Evolutionary conservation across 2,329 filamentous ascomycete species (phyloP).

Genomic region (Bipolaris cookei): DNA sequence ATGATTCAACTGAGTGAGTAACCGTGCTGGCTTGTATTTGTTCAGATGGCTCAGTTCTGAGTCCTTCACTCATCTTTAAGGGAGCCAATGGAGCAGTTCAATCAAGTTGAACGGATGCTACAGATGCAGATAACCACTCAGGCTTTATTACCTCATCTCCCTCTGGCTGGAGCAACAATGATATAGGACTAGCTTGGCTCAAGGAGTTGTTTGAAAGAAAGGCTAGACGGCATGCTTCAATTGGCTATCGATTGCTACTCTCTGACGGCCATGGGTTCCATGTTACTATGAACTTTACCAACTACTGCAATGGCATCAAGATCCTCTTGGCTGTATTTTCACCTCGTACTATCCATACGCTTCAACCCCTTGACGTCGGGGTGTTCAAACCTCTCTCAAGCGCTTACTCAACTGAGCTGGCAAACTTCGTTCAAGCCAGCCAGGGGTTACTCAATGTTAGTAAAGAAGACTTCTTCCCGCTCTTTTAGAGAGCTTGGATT

Average conservation of each 20-base stretch:
- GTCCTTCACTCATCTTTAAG: too few species aligned
- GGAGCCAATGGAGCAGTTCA: too few species aligned
- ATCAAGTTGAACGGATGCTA: too few species aligned
- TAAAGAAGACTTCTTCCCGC: too few species aligned
- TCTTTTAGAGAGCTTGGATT: too few species aligned
- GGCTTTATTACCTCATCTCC: slow-evolving; percentile 8
- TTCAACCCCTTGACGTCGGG: slow-evolving; percentile 7
- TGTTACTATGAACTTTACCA: too few species aligned
- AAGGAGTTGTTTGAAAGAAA: slow-evolving; percentile 17
- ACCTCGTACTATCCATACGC: too few species aligned
- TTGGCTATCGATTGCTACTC: neutral
- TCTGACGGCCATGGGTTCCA: slow-evolving; percentile 12
- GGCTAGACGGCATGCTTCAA: neutral
- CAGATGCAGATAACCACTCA: too few species aligned
- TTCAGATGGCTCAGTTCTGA: too few species aligned
- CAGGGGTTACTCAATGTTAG: too few species aligned
- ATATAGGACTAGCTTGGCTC: slow-evolving; percentile 19
- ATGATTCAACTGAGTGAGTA: too few species aligned
- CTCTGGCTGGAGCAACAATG: slow-evolving; percentile 16
- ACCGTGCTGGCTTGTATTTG: too few species aligned
- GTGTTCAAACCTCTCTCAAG: neutral
- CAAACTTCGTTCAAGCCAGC: neutral
- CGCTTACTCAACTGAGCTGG: neutral
- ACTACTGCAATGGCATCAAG: neutral
- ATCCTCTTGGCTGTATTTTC: slow-evolving; percentile 6